Conservation (phyloP, 768 basidiomycete genomes). For the Boletellus sp. region DNA sequence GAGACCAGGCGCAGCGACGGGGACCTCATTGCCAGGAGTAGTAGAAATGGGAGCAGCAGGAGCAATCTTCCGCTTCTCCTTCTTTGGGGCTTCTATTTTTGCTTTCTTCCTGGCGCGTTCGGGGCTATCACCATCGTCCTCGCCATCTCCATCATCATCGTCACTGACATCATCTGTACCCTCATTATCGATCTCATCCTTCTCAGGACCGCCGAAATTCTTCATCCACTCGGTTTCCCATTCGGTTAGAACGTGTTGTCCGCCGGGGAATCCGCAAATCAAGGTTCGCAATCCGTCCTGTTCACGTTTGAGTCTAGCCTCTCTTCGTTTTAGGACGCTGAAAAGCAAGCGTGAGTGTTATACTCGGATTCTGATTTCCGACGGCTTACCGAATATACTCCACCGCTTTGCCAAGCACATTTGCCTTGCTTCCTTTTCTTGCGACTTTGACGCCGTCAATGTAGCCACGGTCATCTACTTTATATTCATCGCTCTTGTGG, state of each 20-base stretch:
- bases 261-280: slow-evolving; percentile 68
- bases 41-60: slow-evolving; percentile 21
- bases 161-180: slow-evolving; percentile 40
- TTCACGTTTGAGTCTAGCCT: slow-evolving; percentile 65
- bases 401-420: slow-evolving; percentile 84
- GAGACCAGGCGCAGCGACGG: slow-evolving; percentile 29
- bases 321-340: slow-evolving; percentile 78
- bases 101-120: slow-evolving; percentile 60
- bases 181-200: slow-evolving; percentile 57
- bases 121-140: slow-evolving; percentile 37
- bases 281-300: slow-evolving; percentile 71
- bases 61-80: slow-evolving; percentile 39
- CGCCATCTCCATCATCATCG: slow-evolving; percentile 41
- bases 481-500: slow-evolving; percentile 38
- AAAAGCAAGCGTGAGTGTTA: slow-evolving; percentile 4
- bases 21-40: slow-evolving; percentile 16
- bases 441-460: slow-evolving; percentile 93
- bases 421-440: slow-evolving; percentile 87
- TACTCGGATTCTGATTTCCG: background rate
- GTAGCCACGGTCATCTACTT: slow-evolving; percentile 79
- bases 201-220: slow-evolving; percentile 75
- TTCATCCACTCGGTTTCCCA: slow-evolving; percentile 77
- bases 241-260: slow-evolving; percentile 62
- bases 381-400: slow-evolving; percentile 71
- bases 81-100: slow-evolving; percentile 46